phyloP scores from a whole-genome alignment of 257 asterid species.

The Petrea volubilis region DNA sequence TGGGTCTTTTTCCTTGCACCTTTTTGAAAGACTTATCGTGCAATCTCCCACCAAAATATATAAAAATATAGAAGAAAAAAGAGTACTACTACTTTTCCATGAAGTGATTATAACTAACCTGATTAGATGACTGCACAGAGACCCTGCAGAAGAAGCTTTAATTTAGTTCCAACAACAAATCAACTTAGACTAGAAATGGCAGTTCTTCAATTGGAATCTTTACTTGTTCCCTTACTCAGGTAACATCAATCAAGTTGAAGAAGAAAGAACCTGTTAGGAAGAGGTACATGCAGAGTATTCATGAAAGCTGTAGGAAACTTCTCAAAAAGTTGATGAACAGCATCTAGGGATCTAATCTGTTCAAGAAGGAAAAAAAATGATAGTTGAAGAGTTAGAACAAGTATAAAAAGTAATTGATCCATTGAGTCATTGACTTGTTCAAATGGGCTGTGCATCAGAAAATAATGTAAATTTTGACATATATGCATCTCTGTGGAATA shows the following conservation, averaged over 20 bases:
- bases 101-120: conserved; percentile 52
- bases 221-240: conserved; percentile 6
- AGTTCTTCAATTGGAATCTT: conserved; percentile 12
- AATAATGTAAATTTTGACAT: not conserved
- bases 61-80: conserved; percentile 5
- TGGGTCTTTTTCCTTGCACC: conserved; percentile 6
- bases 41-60: not conserved
- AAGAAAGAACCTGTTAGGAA: conserved; percentile 53
- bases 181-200: not conserved
- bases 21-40: conserved; percentile 2
- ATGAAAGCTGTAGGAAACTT: conserved; percentile 89
- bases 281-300: conserved; percentile 76
- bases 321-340: conserved; percentile 94
- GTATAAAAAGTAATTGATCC: conserved; percentile 9
- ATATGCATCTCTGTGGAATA: not conserved
- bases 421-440: not conserved
- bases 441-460: not conserved
- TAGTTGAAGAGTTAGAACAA: not conserved
- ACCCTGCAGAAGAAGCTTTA: conserved; percentile 60
- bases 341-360: conserved; percentile 91
- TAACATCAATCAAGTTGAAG: conserved; percentile 10
- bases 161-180: conserved; percentile 26
- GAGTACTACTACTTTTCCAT: conserved; percentile 8
- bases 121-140: conserved; percentile 53
- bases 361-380: conserved; percentile 24